Conservation (phyloP, 2,329 filamentous ascomycete species). For the Neopestalotiopsis sp. region DNA sequence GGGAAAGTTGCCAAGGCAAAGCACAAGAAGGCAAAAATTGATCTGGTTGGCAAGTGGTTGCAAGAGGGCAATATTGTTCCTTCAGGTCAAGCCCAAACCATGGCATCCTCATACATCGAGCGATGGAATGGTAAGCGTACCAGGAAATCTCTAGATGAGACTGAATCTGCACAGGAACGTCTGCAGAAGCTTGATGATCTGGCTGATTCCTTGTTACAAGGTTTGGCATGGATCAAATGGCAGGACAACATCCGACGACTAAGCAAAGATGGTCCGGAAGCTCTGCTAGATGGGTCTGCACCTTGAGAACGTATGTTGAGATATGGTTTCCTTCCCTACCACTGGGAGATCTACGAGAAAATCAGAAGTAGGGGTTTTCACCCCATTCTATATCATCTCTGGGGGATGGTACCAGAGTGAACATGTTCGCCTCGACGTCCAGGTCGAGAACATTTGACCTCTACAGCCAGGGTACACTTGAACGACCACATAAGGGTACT, state of each 20-base stretch:
- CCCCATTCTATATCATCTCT: too few species aligned
- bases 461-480: too few species aligned
- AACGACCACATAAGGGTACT: too few species aligned
- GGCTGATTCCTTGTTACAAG: slow-evolving; percentile 80
- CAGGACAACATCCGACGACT: slow-evolving; percentile 58
- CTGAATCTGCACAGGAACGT: slow-evolving; percentile 38
- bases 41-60: slow-evolving; percentile 64
- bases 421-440: too few species aligned
- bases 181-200: slow-evolving; percentile 79
- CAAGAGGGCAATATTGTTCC: slow-evolving; percentile 25
- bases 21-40: slow-evolving; percentile 58
- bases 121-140: slow-evolving; percentile 26
- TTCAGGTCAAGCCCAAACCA: slow-evolving; percentile 21
- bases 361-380: too few species aligned
- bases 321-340: slow-evolving; percentile 73
- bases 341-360: too few species aligned
- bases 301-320: not conserved
- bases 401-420: too few species aligned
- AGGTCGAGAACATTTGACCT: too few species aligned
- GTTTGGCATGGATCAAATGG: slow-evolving; percentile 79
- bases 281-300: not conserved
- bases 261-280: slow-evolving; percentile 9
- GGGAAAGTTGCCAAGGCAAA: slow-evolving; percentile 25
- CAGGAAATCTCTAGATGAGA: slow-evolving; percentile 33
- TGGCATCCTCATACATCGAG: slow-evolving; percentile 22